Evolutionary conservation across 192 early-diverging fungal species (phyloP).

Genomic region (Coemansia reversa): DNA sequence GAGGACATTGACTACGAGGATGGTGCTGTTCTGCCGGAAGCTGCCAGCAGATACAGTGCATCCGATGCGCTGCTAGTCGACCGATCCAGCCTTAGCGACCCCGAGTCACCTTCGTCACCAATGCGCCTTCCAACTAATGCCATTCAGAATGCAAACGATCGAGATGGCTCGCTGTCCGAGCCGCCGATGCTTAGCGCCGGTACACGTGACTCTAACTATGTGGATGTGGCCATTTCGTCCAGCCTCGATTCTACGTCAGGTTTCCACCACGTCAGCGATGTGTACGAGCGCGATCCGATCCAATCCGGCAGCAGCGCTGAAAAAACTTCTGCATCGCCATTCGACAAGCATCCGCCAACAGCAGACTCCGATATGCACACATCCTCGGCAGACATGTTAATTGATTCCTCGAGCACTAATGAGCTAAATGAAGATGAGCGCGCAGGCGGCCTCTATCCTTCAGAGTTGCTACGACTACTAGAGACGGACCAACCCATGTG

Average conservation of each 20-base stretch:
- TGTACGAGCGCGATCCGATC: slow-evolving; percentile 29
- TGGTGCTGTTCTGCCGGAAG: neutral
- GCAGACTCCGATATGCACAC: slow-evolving; percentile 1
- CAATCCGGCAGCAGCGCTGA: slow-evolving; percentile 2
- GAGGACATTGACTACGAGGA: slow-evolving; percentile 33
- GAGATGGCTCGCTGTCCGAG: neutral
- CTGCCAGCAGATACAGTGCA: slow-evolving; percentile 1
- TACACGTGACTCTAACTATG: slow-evolving; percentile 25
- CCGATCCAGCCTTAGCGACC: neutral
- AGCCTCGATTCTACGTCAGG: slow-evolving; percentile 51
- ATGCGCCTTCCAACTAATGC: slow-evolving; percentile 45
- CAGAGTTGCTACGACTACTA: slow-evolving; percentile 55
- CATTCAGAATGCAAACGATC: neutral
- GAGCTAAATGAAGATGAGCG: slow-evolving; percentile 13
- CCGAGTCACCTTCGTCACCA: neutral
- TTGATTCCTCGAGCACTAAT: neutral
- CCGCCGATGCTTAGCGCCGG: neutral
- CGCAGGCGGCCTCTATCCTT: slow-evolving; percentile 55
- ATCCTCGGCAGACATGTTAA: too few relatives aligned
- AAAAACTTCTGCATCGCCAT: neutral
- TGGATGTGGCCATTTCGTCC: slow-evolving; percentile 43
- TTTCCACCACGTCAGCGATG: slow-evolving; percentile 48
- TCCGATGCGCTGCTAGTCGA: slow-evolving; percentile 10
- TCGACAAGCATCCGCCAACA: neutral
- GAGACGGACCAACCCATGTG: slow-evolving; percentile 64